Evolutionary conservation across 2,329 filamentous ascomycete species (phyloP).

Genomic region (Apiospora rasikravindrae): DNA sequence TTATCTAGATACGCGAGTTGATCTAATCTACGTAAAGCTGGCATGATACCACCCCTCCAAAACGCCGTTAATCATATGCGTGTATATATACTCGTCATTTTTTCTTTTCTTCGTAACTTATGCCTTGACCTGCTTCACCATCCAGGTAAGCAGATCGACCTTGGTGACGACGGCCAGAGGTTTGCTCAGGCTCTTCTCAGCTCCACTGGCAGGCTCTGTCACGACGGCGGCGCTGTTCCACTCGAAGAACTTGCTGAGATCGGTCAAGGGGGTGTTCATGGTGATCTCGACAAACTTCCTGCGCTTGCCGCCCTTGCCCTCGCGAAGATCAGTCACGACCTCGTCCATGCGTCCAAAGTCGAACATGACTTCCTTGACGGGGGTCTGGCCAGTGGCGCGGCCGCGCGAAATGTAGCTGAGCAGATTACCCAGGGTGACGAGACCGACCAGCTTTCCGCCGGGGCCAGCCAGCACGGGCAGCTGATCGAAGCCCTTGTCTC

Average conservation of each 20-base stretch:
- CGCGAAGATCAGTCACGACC: slow-evolving; percentile 83
- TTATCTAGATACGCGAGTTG: slow-evolving; percentile 29
- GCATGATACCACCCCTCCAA: slow-evolving; percentile 14
- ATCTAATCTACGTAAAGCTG: slow-evolving; percentile 25
- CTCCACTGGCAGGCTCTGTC: slow-evolving; percentile 71
- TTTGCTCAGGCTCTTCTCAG: slow-evolving; percentile 63
- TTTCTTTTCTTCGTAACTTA: background rate
- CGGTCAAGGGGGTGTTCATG: slow-evolving; percentile 80
- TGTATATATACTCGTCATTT: background rate
- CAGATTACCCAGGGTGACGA: slow-evolving; percentile 94
- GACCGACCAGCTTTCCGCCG: slow-evolving; percentile 78
- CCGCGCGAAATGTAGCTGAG: slow-evolving; percentile 88
- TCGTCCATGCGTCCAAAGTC: slow-evolving; percentile 88
- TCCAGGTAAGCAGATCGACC: slow-evolving; percentile 91
- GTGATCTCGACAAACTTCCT: slow-evolving; percentile 94
- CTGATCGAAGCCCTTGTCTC: slow-evolving; percentile 97
- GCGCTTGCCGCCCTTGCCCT: slow-evolving; percentile 50
- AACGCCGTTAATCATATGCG: slow-evolving; percentile 3
- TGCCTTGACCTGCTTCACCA: slow-evolving; percentile 66
- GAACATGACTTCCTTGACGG: slow-evolving; percentile 93
- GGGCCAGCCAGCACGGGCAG: slow-evolving; percentile 82
- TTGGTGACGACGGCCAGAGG: slow-evolving; percentile 93
- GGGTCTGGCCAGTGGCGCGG: slow-evolving; percentile 74
- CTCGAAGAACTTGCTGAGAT: slow-evolving; percentile 91
- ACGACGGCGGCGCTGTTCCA: slow-evolving; percentile 98